Evolutionary conservation across 257 asterid species (phyloP).

Genomic region (Salvia hispanica): DNA sequence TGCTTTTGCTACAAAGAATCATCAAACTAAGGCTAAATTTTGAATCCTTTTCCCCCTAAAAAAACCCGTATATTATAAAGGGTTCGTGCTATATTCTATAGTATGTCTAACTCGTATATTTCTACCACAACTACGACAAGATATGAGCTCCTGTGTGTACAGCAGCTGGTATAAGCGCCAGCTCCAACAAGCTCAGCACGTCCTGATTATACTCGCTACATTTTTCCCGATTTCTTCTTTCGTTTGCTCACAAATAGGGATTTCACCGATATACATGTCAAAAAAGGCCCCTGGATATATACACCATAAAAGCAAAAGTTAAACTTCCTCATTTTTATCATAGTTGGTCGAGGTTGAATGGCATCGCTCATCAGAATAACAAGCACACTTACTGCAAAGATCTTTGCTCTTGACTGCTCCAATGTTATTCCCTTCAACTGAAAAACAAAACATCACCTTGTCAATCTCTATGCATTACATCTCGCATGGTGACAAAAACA

Average conservation of each 20-base stretch:
- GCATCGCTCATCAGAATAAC: slow-evolving; percentile 1
- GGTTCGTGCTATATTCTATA: slow-evolving; percentile 10
- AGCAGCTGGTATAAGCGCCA: neutral
- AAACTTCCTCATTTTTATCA: too few species aligned
- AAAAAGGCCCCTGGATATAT: slow-evolving; percentile 81
- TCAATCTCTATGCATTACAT: neutral
- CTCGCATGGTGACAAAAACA: neutral
- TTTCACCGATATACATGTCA: slow-evolving; percentile 91
- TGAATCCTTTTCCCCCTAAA: neutral
- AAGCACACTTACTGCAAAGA: slow-evolving; percentile 78
- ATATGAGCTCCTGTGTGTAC: neutral
- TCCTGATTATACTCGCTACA: slow-evolving; percentile 68
- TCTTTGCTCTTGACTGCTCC: slow-evolving; percentile 96
- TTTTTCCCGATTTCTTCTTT: slow-evolving; percentile 93
- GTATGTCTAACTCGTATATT: slow-evolving; percentile 13
- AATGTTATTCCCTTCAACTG: slow-evolving; percentile 81
- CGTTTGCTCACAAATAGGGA: slow-evolving; percentile 73
- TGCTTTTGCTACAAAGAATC: slow-evolving; percentile 36
- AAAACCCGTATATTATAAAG: neutral
- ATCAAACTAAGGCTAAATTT: neutral
- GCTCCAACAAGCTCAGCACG: slow-evolving; percentile 48
- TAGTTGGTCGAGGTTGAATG: neutral
- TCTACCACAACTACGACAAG: neutral
- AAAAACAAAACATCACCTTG: slow-evolving; percentile 23
- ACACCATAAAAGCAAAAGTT: neutral